Evolutionary conservation across 352 stramenopile genomes (phyloP), one percentile per base, ranked within the genome.

Genomic region (Globisporangium solare): DNA sequence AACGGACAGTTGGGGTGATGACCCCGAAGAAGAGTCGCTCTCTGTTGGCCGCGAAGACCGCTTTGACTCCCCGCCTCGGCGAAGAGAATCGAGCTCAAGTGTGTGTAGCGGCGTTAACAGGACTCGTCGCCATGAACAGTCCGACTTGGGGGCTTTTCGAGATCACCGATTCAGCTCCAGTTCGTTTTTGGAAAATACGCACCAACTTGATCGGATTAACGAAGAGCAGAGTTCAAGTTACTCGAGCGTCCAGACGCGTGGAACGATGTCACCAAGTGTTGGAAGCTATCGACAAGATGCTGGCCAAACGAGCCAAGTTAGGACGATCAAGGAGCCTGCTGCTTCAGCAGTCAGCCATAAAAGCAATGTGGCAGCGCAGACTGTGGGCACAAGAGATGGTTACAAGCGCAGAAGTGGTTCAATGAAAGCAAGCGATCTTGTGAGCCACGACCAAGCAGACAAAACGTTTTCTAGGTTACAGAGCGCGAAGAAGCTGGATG

Each of bases 1-100:
- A 15, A 86, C 75, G 3, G 75, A 86, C 47, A 83, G 73, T 60
- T 86, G 75, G 75, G 75, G 69, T 31, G 75, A 86, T 21, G 75
- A 67, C 11, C 39, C 39, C 13, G 39, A 43, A 43, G 39, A 43
- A 43, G 39, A 43, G 39, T n/a, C 12, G 39, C 39, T 18, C 17
- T n/a, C 39, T 6, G 39, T 43, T 5, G 39, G 3, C 18, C 39
- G 39, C 39, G 39, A 43, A 43, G 39, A 43, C 39, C 39, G 17
- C 13, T 43, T 43, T 43, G 39, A 43, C 13, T 43, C 39, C 39
- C 39, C 39, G 18, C 17, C 39, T 43, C 39, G 17, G 39, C 12
- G 17, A 43, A 15, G 39, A 43, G 39, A 52, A 52, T 41, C 22
- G 21, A 39, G 13, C 24, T 41, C 47, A 39, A 52, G 47, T 22